Evolutionary conservation across 1,284 basidiomycete genomes (phyloP).

Genomic region (Trichosporon sp.): DNA sequence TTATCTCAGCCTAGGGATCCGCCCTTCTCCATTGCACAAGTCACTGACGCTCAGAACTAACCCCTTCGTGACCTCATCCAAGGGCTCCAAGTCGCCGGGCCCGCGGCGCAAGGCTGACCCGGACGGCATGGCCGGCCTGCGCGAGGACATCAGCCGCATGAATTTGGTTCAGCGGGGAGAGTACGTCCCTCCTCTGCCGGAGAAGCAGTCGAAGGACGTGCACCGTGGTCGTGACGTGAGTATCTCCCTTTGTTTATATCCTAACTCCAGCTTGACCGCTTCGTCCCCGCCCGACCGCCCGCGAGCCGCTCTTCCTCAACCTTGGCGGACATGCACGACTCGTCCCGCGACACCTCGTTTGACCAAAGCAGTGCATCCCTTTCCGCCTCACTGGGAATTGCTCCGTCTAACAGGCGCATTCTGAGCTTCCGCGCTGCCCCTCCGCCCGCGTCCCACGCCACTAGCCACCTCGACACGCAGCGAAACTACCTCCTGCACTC

Average conservation of each 20-base stretch:
- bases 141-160: slow-evolving; percentile 52
- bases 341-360: slow-evolving; percentile 38
- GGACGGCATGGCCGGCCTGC: slow-evolving; percentile 37
- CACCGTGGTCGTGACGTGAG: slow-evolving; percentile 29
- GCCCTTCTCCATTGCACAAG: too few relatives aligned
- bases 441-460: slow-evolving; percentile 49
- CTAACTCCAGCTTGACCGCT: slow-evolving; percentile 50
- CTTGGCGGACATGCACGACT: slow-evolving; percentile 38
- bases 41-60: slow-evolving; percentile 36
- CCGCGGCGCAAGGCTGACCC: slow-evolving; percentile 18
- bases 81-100: slow-evolving; percentile 26
- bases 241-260: background rate
- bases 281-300: slow-evolving; percentile 52
- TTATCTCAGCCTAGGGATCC: too few relatives aligned
- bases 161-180: slow-evolving; percentile 41
- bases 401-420: slow-evolving; percentile 46
- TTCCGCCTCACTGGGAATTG: slow-evolving; percentile 41
- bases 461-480: slow-evolving; percentile 52
- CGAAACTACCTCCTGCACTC: slow-evolving; percentile 51
- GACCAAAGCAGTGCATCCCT: slow-evolving; percentile 41
- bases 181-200: slow-evolving; percentile 23
- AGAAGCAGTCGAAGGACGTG: slow-evolving; percentile 25
- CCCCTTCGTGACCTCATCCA: slow-evolving; percentile 41
- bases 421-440: slow-evolving; percentile 54
- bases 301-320: slow-evolving; percentile 42